Percentiles rank a stretch among this genome's conserved stretches.
Conservation (phyloP, 208 protist genomes). For the Leishmania tarentolae region DNA sequence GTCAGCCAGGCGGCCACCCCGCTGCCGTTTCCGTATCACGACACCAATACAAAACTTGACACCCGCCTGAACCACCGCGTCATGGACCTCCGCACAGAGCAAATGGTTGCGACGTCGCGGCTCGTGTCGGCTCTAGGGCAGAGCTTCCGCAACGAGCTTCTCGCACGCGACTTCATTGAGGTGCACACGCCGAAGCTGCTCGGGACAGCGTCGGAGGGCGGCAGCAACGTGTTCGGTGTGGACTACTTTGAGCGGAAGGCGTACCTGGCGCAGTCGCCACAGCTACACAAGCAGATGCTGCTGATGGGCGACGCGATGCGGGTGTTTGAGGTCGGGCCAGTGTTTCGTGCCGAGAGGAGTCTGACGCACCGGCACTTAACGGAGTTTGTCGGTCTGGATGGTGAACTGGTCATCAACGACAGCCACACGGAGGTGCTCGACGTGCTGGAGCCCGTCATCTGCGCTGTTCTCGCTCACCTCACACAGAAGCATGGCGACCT, state of each 20-base stretch:
- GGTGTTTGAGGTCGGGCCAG: conserved; percentile 95
- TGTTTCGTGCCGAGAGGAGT: conserved; percentile 99
- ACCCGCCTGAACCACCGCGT: conserved; percentile 96
- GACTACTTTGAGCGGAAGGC: conserved; percentile 82
- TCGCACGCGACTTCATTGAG: conserved; percentile 93
- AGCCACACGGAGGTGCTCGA: conserved; percentile 98
- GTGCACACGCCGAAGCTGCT: conserved; percentile 99
- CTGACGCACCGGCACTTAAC: conserved; percentile 99
- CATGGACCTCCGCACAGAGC: conserved; percentile 96
- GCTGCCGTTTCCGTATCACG: conserved; percentile 89
- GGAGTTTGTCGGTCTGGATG: conserved; percentile 99
- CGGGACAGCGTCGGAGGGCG: conserved; percentile 91
- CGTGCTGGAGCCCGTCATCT: conserved; percentile 93
- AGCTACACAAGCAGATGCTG: conserved; percentile 99
- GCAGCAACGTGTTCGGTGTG: conserved; percentile 77
- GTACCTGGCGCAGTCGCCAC: conserved; percentile 98
- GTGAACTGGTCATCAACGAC: conserved; percentile 98
- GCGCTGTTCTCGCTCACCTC: conserved; percentile 92
- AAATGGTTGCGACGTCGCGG: conserved; percentile 93
- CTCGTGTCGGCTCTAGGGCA: conserved; percentile 84
- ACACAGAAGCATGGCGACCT: conserved; percentile 26
- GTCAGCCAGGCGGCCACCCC: conserved; percentile 50
- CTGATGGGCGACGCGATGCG: conserved; percentile 94
- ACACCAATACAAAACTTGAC: conserved; percentile 86
- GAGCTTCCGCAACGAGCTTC: conserved; percentile 91